Percentiles rank a stretch among this genome's conserved stretches.
phyloP scores from a whole-genome alignment of 108 stramenopile species.

The Conticribra guillardii region DNA sequence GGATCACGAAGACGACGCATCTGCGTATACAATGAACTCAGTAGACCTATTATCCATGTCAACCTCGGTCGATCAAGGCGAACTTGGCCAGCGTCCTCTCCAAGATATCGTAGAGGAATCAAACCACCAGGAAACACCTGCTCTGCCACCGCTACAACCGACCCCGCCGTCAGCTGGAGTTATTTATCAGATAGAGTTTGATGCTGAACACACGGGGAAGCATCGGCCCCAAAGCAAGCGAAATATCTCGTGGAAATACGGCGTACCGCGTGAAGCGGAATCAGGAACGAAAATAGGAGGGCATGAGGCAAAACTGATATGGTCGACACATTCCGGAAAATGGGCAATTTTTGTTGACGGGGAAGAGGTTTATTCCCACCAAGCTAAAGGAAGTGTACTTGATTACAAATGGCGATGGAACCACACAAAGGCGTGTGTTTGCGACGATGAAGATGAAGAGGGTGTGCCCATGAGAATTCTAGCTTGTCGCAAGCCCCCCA shows the following conservation, averaged over 20 bases:
- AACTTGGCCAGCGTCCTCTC: background rate
- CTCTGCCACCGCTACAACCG: background rate
- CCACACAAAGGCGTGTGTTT: conserved; percentile 22
- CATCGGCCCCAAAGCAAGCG: conserved; percentile 43
- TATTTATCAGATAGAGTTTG: conserved; percentile 37
- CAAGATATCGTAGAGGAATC: background rate
- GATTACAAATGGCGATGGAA: conserved; percentile 41
- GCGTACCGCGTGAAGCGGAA: conserved; percentile 9
- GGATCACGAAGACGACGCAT: conserved; percentile 2
- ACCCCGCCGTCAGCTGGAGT: background rate
- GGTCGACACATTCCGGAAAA: conserved; percentile 46
- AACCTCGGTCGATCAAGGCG: conserved; percentile 4
- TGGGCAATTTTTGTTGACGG: conserved; percentile 36
- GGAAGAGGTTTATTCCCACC: conserved; percentile 13
- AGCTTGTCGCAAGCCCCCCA: conserved; percentile 44
- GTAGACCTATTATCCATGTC: conserved; percentile 10
- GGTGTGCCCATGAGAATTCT: conserved; percentile 26
- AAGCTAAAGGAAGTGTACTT: conserved; percentile 37
- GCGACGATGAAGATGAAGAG: conserved; percentile 5
- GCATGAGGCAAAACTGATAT: conserved; percentile 33
- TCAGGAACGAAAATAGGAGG: background rate
- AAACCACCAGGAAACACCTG: background rate
- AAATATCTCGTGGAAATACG: conserved; percentile 32
- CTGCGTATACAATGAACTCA: background rate
- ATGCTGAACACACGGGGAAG: conserved; percentile 42